Conservation (phyloP, 805 yeast genomes). For the Nakazawaea ishiwadae region DNA sequence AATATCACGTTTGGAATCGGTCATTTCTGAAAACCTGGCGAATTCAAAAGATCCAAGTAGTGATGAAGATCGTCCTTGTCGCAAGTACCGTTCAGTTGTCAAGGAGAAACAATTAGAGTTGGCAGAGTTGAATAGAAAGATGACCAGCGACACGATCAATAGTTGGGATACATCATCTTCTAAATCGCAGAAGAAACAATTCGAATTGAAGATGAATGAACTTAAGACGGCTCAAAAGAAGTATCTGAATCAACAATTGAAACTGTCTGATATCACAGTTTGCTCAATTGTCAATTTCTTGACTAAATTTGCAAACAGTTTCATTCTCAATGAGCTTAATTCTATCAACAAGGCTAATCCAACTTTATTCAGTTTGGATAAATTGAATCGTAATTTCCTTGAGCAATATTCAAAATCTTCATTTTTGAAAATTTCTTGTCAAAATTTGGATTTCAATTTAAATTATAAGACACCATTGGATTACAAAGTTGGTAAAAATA, state of each 20-base stretch:
- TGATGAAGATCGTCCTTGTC: constrained; percentile 7
- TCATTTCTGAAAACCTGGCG: neutral
- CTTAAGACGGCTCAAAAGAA: constrained; percentile 6
- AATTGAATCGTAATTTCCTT: constrained; percentile 6
- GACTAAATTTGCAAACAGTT: neutral
- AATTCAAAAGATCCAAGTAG: neutral
- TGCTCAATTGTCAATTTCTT: constrained; percentile 10
- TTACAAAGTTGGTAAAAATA: constrained; percentile 1
- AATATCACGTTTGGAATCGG: constrained; percentile 3
- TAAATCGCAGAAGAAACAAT: neutral
- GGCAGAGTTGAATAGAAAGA: constrained; percentile 1
- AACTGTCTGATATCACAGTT: neutral
- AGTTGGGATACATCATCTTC: neutral
- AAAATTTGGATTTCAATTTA: constrained; percentile 1
- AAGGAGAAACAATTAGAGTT: constrained; percentile 11
- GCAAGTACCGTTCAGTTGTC: neutral
- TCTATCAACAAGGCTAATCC: constrained; percentile 4
- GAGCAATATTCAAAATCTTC: constrained; percentile 9
- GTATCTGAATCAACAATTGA: constrained; percentile 2
- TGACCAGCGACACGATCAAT: neutral
- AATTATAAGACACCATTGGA: constrained; percentile 9
- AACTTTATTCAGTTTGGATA: constrained; percentile 5
- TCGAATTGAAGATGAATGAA: constrained; percentile 4
- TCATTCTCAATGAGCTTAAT: neutral
- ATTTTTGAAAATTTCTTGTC: constrained; percentile 8